Evolutionary conservation across 371 early-diverging fungal species (phyloP), one percentile per base, ranked within the genome.

Genomic region (Rhizopus delemar): DNA sequence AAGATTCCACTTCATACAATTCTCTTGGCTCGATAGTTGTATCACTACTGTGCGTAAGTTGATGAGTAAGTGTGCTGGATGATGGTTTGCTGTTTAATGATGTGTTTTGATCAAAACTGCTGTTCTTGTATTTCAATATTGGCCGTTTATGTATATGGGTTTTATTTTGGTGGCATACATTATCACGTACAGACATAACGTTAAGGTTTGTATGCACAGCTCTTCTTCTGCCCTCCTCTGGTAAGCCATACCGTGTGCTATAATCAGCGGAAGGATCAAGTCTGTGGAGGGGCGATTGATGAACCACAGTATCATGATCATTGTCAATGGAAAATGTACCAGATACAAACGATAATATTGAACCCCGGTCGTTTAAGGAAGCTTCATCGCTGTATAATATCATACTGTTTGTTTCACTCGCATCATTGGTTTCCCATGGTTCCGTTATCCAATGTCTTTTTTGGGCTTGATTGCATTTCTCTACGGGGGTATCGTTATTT

Each of bases 171-270:
- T 4, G 31, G 41, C 35, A 28, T 13, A 7, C n/a, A 46, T 28
- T 29, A 36, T 41, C 46, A 3, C 12, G 33, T 34, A 29, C 38
- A 38, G 43, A 11, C 32, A 31, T 38, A 2, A 13, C 29, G 8
- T 48, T 57, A 4, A 66, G 38, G 32, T 61, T 56, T 28, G 46
- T 60, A 48, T 66, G 66, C 38, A 66, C 50, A 13, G 66, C 66
- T 31, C 36, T 48, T 28, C 33, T 39, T 54, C 66, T 39, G 12
- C 66, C 66, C 45, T 66, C 66, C 31, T 57, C 57, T 15, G 57
- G 31, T 34, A 35, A 16, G 12, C n/a, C 31, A 34, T n/a, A 16
- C n/a, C 46, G 33, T 33, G 5, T 12, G 22, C 11, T 36, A 48
- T 41, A 41, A 15, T 45, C 12, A 43, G 45, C 29, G 38, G 33